Percentiles rank a stretch among this genome's conserved stretches.
Evolutionary conservation across 768 basidiomycete species (phyloP).

Genomic region (Pisolithus sp.): DNA sequence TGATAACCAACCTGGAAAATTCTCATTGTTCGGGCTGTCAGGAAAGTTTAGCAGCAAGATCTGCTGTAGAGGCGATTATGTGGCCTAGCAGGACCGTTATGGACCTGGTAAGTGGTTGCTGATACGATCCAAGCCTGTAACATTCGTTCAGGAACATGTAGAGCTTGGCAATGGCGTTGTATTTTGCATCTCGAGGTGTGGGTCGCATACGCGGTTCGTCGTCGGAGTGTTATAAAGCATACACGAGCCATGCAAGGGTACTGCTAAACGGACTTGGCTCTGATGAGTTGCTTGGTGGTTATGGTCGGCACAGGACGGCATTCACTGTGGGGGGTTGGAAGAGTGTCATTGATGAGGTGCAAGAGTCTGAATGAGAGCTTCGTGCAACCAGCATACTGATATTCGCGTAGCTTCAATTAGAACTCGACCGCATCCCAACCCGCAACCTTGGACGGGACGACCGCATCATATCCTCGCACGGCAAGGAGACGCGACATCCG

Average conservation of each 20-base stretch:
- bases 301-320: slow-evolving; percentile 79
- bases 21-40: slow-evolving; percentile 25
- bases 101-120: slow-evolving; percentile 63
- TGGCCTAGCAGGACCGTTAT: slow-evolving; percentile 76
- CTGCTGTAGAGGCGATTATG: slow-evolving; percentile 65
- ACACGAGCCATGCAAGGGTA: slow-evolving; percentile 73
- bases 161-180: slow-evolving; percentile 90
- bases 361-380: neutral
- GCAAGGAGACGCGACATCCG: slow-evolving; percentile 89
- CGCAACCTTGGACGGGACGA: slow-evolving; percentile 95
- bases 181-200: slow-evolving; percentile 81
- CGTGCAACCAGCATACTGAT: neutral
- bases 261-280: slow-evolving; percentile 89
- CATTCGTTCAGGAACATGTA: slow-evolving; percentile 25
- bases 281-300: slow-evolving; percentile 93
- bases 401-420: slow-evolving; percentile 68
- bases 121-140: neutral
- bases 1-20: neutral
- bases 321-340: slow-evolving; percentile 66
- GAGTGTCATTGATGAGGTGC: slow-evolving; percentile 75
- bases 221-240: slow-evolving; percentile 33
- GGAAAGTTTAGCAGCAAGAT: slow-evolving; percentile 59
- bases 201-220: slow-evolving; percentile 48
- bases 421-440: slow-evolving; percentile 79
- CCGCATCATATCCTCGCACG: slow-evolving; percentile 83